Conservation (phyloP, 306 rosid genomes). For the Hippophae rhamnoides region DNA sequence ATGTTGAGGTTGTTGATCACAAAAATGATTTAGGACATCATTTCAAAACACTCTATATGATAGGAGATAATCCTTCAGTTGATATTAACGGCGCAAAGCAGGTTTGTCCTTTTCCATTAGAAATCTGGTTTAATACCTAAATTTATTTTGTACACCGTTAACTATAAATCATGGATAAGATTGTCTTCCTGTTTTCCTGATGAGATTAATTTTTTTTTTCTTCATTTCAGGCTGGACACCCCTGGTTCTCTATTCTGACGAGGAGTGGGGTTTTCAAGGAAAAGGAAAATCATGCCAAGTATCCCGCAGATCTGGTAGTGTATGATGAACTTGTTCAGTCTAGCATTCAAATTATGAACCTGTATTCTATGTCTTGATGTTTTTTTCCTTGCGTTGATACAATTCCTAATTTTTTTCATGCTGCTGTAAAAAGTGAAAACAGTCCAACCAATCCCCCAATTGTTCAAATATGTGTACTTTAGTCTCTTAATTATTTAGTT, state of each 20-base stretch:
- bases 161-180: not conserved
- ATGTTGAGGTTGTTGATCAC: slow-evolving; percentile 13
- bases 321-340: too few relatives aligned
- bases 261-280: slow-evolving; percentile 91
- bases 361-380: too few relatives aligned
- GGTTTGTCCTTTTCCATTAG: slow-evolving; percentile 30
- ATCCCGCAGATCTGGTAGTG: slow-evolving; percentile 23
- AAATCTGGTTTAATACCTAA: not conserved
- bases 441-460: too few relatives aligned
- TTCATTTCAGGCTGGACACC: slow-evolving; percentile 65
- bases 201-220: slow-evolving; percentile 14
- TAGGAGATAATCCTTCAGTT: slow-evolving; percentile 90
- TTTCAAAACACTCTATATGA: slow-evolving; percentile 71
- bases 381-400: too few relatives aligned
- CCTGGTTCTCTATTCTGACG: slow-evolving; percentile 95
- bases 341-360: too few relatives aligned
- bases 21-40: slow-evolving; percentile 22
- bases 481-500: too few relatives aligned
- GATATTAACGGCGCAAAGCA: slow-evolving; percentile 73
- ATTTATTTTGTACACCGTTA: slow-evolving; percentile 1
- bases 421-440: too few relatives aligned
- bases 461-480: too few relatives aligned
- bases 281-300: slow-evolving; percentile 47
- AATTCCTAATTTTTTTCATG: too few relatives aligned
- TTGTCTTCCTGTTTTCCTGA: too few relatives aligned